phyloP scores from a whole-genome alignment of 2,329 filamentous ascomycete species.

The Pezicula rhizophila region DNA sequence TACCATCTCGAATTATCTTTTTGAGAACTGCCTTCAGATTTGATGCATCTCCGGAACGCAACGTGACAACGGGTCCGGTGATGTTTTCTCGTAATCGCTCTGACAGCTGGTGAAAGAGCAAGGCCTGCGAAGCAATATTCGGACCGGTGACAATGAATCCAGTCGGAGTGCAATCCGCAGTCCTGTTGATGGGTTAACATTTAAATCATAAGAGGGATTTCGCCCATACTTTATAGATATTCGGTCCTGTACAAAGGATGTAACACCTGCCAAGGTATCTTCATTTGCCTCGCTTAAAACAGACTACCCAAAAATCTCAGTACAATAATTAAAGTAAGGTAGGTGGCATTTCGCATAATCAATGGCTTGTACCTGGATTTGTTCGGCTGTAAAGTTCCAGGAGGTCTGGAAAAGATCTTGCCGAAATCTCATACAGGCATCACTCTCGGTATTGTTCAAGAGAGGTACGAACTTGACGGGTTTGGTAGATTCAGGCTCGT shows the following conservation, averaged over 20 bases:
- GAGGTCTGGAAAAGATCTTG: slow-evolving; percentile 53
- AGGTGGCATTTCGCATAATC: slow-evolving; percentile 27
- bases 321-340: slow-evolving; percentile 26
- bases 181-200: neutral
- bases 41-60: slow-evolving; percentile 65
- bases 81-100: slow-evolving; percentile 43
- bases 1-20: slow-evolving; percentile 64
- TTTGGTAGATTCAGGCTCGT: neutral
- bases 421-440: slow-evolving; percentile 44
- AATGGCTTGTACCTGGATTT: slow-evolving; percentile 47
- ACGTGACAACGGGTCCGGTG: slow-evolving; percentile 53
- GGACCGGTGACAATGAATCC: slow-evolving; percentile 73
- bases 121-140: slow-evolving; percentile 68
- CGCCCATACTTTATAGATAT: slow-evolving; percentile 19
- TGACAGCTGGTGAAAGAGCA: slow-evolving; percentile 67
- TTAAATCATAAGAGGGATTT: neutral
- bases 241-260: slow-evolving; percentile 44
- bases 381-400: slow-evolving; percentile 59
- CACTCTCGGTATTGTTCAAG: slow-evolving; percentile 47
- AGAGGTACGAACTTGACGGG: slow-evolving; percentile 41
- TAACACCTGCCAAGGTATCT: slow-evolving; percentile 52
- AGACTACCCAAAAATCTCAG: slow-evolving; percentile 29
- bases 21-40: slow-evolving; percentile 71
- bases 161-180: slow-evolving; percentile 49
- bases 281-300: slow-evolving; percentile 56